phyloP scores from a whole-genome alignment of 148 eudicot species.

The Silene uniflora region DNA sequence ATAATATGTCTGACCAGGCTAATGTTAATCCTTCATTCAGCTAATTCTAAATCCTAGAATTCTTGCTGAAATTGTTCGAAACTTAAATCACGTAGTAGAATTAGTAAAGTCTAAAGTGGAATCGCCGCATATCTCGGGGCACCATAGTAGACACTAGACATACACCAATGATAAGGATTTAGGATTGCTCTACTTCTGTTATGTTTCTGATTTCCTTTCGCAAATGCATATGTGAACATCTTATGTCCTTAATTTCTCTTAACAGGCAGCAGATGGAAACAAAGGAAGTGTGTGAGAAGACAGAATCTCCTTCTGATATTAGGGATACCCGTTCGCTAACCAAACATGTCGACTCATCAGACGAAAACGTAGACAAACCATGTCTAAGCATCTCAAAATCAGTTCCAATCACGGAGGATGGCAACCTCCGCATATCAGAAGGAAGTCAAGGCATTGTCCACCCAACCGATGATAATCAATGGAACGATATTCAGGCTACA shows the following conservation, averaged over 20 bases:
- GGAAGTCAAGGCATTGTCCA: constrained; percentile 45
- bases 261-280: constrained; percentile 45
- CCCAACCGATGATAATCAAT: constrained; percentile 59
- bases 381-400: constrained; percentile 63
- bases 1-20: background rate
- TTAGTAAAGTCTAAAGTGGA: too few species aligned
- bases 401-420: constrained; percentile 52
- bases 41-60: background rate
- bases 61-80: background rate
- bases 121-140: too few species aligned
- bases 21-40: background rate
- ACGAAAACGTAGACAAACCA: constrained; percentile 91
- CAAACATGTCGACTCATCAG: constrained; percentile 80
- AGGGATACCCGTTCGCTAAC: constrained; percentile 52
- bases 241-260: constrained; percentile 11
- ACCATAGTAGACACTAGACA: too few species aligned
- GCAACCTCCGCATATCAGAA: constrained; percentile 32
- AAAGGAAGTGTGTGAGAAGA: constrained; percentile 28
- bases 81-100: too few species aligned
- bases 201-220: too few species aligned
- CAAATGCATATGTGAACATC: background rate
- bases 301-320: constrained; percentile 60
- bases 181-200: too few species aligned
- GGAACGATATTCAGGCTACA: constrained; percentile 89
- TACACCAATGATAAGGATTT: too few species aligned